These are phyloP conservation scores for Mycena galopus DNA, from an alignment of 768 basidiomycete species.

Conservation along the genomic window DNA sequence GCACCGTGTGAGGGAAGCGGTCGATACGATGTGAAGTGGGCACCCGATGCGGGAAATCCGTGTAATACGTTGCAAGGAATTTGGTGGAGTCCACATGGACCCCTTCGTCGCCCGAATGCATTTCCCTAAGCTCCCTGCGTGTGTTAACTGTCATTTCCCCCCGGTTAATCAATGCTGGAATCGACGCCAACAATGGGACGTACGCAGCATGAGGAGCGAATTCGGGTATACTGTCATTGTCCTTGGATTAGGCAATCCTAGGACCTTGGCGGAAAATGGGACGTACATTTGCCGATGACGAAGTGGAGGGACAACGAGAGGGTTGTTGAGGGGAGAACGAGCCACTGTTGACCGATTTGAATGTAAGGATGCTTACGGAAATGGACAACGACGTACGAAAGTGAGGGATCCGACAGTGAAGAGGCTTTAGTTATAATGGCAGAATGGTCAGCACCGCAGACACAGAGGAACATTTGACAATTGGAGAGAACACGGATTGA, in stretches of 20 bases:
- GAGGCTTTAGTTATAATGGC: constrained; percentile 42
- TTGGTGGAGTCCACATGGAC: constrained; percentile 4
- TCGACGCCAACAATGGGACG: too few relatives aligned
- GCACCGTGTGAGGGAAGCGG: background rate
- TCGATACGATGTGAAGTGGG: background rate
- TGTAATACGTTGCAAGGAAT: constrained; percentile 17
- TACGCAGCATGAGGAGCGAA: constrained; percentile 49
- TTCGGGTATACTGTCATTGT: constrained; percentile 51
- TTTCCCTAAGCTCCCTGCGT: constrained; percentile 43
- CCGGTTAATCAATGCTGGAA: too few relatives aligned
- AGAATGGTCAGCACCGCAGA: background rate
- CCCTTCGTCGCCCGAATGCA: constrained; percentile 33
- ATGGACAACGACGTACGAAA: constrained; percentile 49
- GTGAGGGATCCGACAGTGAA: constrained; percentile 57
- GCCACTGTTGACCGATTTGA: constrained; percentile 50
- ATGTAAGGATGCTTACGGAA: constrained; percentile 2
- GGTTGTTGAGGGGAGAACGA: constrained; percentile 56
- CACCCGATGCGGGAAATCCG: constrained; percentile 22
- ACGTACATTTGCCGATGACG: constrained; percentile 60
- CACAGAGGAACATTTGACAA: too few relatives aligned
- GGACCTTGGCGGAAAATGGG: background rate
- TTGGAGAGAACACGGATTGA: too few relatives aligned
- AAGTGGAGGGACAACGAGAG: constrained; percentile 63
- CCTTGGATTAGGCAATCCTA: background rate
- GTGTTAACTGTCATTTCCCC: too few relatives aligned